Base-by-base conservation (phyloP, 306 rosid species). In the Prinsepia uniflora region DNA sequence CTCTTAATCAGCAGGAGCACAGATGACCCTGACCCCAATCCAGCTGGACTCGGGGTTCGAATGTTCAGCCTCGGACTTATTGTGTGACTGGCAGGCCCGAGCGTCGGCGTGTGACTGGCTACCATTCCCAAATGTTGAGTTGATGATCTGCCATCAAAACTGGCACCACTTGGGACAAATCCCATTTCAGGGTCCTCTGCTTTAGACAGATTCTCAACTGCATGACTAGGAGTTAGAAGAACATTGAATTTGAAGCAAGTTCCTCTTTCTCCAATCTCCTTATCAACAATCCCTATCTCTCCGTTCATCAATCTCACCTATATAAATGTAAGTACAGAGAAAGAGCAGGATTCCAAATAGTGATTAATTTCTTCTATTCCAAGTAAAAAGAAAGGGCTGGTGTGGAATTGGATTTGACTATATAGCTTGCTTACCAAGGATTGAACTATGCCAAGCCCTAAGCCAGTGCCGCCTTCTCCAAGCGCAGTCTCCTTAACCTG, bases 401-500 rank as follows among this genome's bases (percentile, higher is more conserved):
- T 30, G 3, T 30, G 4, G 36, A 30, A 1, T 30, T 30, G 36
- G 36, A 30, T 30, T 30, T 30, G 36, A 30, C 2, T 30, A 30
- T 30, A 30, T 30, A 30, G 36, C 11, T 40, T 50, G 70, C 85
- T 20, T 81, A 90, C 98, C 86, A 90, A 47, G 5, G 96, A 90
- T 10, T 87, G 89, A 60, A 93, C 96, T 72, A 93, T 93, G 45
- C 97, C 97, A 63, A 93, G 96, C 81, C 98, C 97, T 67, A 93
- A 87, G 67, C 98, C 97, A 79, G 96, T 88, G 79, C 96, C 97
- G 48, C 82, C 90, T 69, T 72, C 82, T 14, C 86, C 87, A 64
- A 75, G 56, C 63, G 84, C 71, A 43, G 84, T 87, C 69, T 90
- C 88, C 66, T 83, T 88, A 48, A 90, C 88, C 82, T 90, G 96